Evolutionary conservation across 2,329 filamentous ascomycete species (phyloP).

Genomic region (Cladophialophora bantiana): DNA sequence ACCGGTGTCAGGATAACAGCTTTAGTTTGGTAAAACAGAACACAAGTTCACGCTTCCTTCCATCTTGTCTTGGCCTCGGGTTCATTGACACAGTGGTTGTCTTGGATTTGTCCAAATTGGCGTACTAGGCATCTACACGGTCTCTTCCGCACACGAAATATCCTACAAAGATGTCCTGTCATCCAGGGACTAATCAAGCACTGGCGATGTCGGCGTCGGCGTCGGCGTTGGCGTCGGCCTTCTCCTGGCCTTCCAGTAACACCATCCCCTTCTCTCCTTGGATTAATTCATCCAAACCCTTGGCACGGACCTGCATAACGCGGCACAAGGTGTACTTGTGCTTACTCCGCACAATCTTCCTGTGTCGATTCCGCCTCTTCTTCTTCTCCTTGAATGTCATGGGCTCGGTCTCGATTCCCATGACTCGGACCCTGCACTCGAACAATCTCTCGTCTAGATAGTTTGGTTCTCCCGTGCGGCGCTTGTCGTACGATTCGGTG

Average conservation of each 20-base stretch:
- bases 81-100: no score
- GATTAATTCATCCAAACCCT: constrained; percentile 61
- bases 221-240: not conserved
- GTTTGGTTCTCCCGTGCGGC: constrained; percentile 39
- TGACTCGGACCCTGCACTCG: constrained; percentile 82
- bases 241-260: constrained; percentile 34
- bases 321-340: constrained; percentile 85
- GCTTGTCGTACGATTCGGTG: constrained; percentile 38
- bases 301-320: constrained; percentile 80
- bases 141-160: not conserved
- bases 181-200: not conserved
- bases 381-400: constrained; percentile 63
- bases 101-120: not conserved
- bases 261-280: constrained; percentile 50
- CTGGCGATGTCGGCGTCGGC: not conserved
- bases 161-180: not conserved
- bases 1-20: not conserved
- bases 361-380: constrained; percentile 70
- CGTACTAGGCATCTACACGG: not conserved
- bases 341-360: constrained; percentile 84
- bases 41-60: not conserved
- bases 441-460: constrained; percentile 85
- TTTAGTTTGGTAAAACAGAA: not conserved
- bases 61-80: no score
- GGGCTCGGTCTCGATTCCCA: constrained; percentile 81